These are phyloP conservation scores for Claviceps sp. DNA, from an alignment of 2,329 filamentous ascomycete species.

Conservation along the genomic window DNA sequence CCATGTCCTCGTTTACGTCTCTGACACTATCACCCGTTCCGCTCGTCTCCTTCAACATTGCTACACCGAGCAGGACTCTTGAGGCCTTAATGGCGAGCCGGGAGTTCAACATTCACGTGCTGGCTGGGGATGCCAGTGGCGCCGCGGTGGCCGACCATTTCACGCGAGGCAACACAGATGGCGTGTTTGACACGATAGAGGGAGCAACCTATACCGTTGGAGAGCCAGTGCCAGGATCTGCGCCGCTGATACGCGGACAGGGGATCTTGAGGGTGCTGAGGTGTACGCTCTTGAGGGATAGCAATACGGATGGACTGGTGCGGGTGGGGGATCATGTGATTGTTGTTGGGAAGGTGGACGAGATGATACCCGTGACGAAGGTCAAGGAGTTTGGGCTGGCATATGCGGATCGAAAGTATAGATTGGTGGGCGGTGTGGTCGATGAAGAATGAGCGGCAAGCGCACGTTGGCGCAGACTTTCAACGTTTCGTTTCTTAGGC, in stretches of 20 bases:
- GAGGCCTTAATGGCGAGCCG: slow-evolving; percentile 32
- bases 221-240: slow-evolving; percentile 9
- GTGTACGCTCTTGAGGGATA: slow-evolving; percentile 28
- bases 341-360: slow-evolving; percentile 36
- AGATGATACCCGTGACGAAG: slow-evolving; percentile 24
- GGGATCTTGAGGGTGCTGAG: slow-evolving; percentile 39
- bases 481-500: too few species aligned
- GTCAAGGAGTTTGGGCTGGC: slow-evolving; percentile 30
- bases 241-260: slow-evolving; percentile 32
- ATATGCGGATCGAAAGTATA: slow-evolving; percentile 36
- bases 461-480: too few species aligned
- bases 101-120: slow-evolving; percentile 42
- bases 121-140: slow-evolving; percentile 32
- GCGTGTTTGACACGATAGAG: slow-evolving; percentile 20
- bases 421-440: slow-evolving; percentile 27
- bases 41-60: slow-evolving; percentile 43
- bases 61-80: slow-evolving; percentile 40
- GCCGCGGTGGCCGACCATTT: slow-evolving; percentile 39
- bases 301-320: slow-evolving; percentile 27
- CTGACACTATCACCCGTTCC: slow-evolving; percentile 38
- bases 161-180: slow-evolving; percentile 31
- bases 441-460: slow-evolving; percentile 1
- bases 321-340: slow-evolving; percentile 38
- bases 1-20: slow-evolving; percentile 47
- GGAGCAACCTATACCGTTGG: slow-evolving; percentile 3